phyloP scores from a whole-genome alignment of 257 asterid genomes.

The Capsicum rhomboideum region DNA sequence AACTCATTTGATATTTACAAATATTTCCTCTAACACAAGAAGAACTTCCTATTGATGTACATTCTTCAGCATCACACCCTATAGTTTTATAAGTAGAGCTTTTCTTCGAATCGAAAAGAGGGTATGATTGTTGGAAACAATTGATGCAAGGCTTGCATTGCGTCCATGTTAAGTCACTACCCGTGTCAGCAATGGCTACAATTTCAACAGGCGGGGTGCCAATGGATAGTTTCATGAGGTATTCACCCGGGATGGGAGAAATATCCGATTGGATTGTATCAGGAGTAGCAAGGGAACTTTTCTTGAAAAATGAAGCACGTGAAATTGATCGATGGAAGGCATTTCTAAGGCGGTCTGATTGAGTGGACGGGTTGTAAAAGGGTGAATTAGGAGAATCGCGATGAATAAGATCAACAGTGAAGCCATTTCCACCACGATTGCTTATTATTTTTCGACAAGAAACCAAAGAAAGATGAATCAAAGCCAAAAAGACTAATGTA shows the following conservation, averaged over 20 bases:
- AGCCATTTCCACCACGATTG: slow-evolving; percentile 4
- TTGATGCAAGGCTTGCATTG: slow-evolving; percentile 33
- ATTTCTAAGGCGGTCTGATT: slow-evolving; percentile 7
- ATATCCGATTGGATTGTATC: background rate
- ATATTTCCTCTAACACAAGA: background rate
- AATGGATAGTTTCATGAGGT: slow-evolving; percentile 19
- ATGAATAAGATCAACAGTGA: slow-evolving; percentile 41
- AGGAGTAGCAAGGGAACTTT: background rate
- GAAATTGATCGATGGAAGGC: slow-evolving; percentile 33
- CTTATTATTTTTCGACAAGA: background rate
- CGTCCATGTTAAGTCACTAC: slow-evolving; percentile 37
- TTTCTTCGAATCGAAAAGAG: slow-evolving; percentile 14
- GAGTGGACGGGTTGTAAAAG: slow-evolving; percentile 18
- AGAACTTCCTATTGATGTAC: background rate
- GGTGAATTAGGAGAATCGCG: slow-evolving; percentile 43
- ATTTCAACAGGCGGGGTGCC: slow-evolving; percentile 32
- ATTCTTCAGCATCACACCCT: background rate
- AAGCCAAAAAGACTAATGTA: background rate
- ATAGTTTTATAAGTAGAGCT: slow-evolving; percentile 14
- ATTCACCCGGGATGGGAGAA: slow-evolving; percentile 8
- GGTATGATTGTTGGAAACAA: slow-evolving; percentile 20
- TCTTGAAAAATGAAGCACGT: slow-evolving; percentile 20
- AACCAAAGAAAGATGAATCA: background rate
- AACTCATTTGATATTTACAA: slow-evolving; percentile 11
- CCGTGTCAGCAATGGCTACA: slow-evolving; percentile 30